phyloP scores from a whole-genome alignment of 2,329 filamentous ascomycete species.

The Colletotrichum godetiae region DNA sequence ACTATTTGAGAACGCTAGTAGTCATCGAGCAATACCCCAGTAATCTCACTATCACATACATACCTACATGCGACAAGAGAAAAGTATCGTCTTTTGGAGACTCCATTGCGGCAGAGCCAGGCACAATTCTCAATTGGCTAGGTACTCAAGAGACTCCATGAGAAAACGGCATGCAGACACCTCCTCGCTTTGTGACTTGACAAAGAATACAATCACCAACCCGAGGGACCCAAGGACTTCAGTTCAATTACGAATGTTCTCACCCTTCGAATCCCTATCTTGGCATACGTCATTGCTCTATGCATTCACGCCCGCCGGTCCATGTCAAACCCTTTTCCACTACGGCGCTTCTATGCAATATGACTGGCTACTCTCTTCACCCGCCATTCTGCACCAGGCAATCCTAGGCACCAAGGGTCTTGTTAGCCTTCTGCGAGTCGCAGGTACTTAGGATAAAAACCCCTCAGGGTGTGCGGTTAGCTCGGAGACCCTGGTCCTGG shows the following conservation, averaged over 20 bases:
- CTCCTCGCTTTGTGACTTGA: constrained; percentile 18
- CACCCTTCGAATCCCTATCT: neutral
- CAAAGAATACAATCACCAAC: neutral
- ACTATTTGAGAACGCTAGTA: neutral
- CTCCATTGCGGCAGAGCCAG: neutral
- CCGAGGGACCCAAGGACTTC: neutral
- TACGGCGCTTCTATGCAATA: neutral
- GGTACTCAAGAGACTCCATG: neutral
- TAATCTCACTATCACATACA: constrained; percentile 1
- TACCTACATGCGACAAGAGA: neutral
- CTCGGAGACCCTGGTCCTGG: neutral
- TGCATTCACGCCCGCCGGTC: constrained; percentile 5
- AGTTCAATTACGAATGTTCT: neutral
- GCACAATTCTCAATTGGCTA: neutral
- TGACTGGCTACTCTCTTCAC: neutral
- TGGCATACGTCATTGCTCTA: constrained; percentile 30
- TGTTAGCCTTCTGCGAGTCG: constrained; percentile 2
- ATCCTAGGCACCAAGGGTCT: constrained; percentile 31
- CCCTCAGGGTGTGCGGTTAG: constrained; percentile 11
- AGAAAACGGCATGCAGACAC: constrained; percentile 14
- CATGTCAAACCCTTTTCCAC: constrained; percentile 18
- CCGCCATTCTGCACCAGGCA: constrained; percentile 4
- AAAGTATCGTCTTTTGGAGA: neutral
- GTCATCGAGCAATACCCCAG: constrained; percentile 12
- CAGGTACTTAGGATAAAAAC: constrained; percentile 8